phyloP scores from a whole-genome alignment of 2,329 filamentous ascomycete genomes.

The Neonectria punicea region DNA sequence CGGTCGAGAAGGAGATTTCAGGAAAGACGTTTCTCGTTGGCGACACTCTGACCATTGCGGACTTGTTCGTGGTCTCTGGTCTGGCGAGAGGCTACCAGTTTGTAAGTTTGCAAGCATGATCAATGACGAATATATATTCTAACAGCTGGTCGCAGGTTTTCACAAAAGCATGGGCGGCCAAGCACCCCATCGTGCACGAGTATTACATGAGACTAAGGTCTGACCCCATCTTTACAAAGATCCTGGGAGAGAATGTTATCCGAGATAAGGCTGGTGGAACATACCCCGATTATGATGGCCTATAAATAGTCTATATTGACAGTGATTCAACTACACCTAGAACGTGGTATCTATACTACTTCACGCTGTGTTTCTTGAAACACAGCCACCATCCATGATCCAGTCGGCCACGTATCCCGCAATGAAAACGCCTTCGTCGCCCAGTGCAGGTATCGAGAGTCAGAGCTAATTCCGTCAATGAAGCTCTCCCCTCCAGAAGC shows the following conservation, averaged over 20 bases:
- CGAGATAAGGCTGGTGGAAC: conserved; percentile 24
- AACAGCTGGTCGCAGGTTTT: conserved; percentile 12
- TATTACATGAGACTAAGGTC: conserved; percentile 24
- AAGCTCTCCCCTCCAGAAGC: conserved; percentile 10
- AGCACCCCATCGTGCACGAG: conserved; percentile 21
- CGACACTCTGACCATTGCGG: conserved; percentile 18
- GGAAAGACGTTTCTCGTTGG: conserved; percentile 21
- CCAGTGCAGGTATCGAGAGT: conserved; percentile 19
- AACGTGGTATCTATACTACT: conserved; percentile 3
- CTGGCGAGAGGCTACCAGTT: conserved; percentile 24
- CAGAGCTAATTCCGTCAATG: conserved; percentile 6
- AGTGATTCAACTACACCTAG: background rate
- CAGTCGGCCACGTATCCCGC: conserved; percentile 19
- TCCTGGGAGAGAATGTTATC: conserved; percentile 21
- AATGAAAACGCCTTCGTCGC: conserved; percentile 17
- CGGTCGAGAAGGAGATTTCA: conserved; percentile 23
- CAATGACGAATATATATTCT: background rate
- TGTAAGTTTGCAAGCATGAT: background rate
- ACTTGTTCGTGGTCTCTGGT: conserved; percentile 24
- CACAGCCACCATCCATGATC: conserved; percentile 24
- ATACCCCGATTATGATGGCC: conserved; percentile 23
- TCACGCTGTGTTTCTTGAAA: conserved; percentile 25
- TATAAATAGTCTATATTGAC: background rate
- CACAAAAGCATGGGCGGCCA: conserved; percentile 21
- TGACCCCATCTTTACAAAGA: conserved; percentile 23